Base-by-base conservation (phyloP, 495 filamentous ascomycete species). In the Cryomyces antarcticus region DNA sequence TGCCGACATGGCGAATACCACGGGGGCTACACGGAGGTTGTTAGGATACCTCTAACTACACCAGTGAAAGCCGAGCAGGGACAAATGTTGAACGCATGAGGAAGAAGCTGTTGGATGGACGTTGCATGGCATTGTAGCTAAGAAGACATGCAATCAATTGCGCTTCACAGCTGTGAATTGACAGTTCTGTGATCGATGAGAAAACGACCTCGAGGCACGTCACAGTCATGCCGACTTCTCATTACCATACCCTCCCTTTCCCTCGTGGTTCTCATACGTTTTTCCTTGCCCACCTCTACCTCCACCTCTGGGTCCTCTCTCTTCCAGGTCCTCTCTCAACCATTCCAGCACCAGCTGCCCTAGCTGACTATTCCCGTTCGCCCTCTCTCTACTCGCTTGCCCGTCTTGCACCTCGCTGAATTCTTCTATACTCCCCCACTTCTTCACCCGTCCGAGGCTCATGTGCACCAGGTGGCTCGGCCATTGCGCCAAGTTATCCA, bases 381-480 rank as follows among this genome's bases (percentile, higher is more conserved):
- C 66, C 12, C 60, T 56, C 45, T 56, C 50, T 41, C 65, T 57
- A 24, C 17, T 24, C 17, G 17, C 17, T 24, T 24, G 17, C 17
- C 17, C 17, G 2, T 59, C 60, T 39, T 69, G 58, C 4, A 55
- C 41, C 24, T 52, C 51, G 36, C 63, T 52, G 52, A 72, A 74
- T 13, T 62, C 60, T 44, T 78, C 74, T 29, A 82, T 69, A 27
- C 62, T 58, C 0, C 89, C 92, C 77, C 77, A 85, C 53, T 80
- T 78, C 65, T 81, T 85, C 35, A 96, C 80, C 41, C 63, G 72
- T 4, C 89, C 89, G 34, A 88, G 53, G 54, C 82, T 75, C 86
- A 96, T 93, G 51, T 95, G 87, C 41, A 93, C 86, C 40, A 99
- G 60, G 62, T 99, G 87, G 0, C 79, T 93, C 40, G 89, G 89